phyloP scores from a whole-genome alignment of 345 rosid species.

The Alliaria petiolata region DNA sequence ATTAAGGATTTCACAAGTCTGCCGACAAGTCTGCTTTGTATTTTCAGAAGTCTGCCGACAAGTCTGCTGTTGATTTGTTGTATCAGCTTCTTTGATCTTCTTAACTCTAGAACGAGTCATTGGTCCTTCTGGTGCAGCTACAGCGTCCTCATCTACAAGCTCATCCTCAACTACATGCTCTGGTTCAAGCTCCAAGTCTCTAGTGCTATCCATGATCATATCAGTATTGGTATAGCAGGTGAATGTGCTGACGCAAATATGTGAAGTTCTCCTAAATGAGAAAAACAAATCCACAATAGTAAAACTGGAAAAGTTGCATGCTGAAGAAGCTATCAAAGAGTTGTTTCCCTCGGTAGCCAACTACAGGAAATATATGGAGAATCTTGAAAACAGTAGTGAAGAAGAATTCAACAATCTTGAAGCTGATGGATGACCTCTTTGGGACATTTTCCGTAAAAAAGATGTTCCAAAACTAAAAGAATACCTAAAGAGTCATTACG shows the following conservation, averaged over 20 bases:
- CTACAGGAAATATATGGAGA: background rate
- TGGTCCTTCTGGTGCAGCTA: too few relatives aligned
- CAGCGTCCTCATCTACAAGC: too few relatives aligned
- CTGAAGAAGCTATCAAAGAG: constrained; percentile 50
- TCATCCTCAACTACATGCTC: too few relatives aligned
- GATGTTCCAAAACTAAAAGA: constrained; percentile 60
- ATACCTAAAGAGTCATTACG: constrained; percentile 55
- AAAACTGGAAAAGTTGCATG: constrained; percentile 40
- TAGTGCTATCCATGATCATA: too few relatives aligned
- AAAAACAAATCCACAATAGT: constrained; percentile 5
- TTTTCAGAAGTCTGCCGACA: too few relatives aligned
- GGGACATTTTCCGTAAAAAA: constrained; percentile 73
- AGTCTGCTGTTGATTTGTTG: too few relatives aligned
- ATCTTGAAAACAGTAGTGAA: background rate
- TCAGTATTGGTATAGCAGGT: constrained; percentile 41
- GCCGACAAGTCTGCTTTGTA: too few relatives aligned
- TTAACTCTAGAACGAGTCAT: too few relatives aligned
- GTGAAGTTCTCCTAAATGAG: constrained; percentile 31
- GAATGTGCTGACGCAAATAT: constrained; percentile 55
- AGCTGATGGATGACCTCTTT: constrained; percentile 56
- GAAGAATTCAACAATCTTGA: background rate
- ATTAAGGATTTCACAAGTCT: too few relatives aligned
- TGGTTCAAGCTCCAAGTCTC: too few relatives aligned
- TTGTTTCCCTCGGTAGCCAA: constrained; percentile 29
- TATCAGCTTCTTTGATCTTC: too few relatives aligned